Conservation (phyloP, 1,139 yeast genomes). For the Saccharomycopsis hybrid region DNA sequence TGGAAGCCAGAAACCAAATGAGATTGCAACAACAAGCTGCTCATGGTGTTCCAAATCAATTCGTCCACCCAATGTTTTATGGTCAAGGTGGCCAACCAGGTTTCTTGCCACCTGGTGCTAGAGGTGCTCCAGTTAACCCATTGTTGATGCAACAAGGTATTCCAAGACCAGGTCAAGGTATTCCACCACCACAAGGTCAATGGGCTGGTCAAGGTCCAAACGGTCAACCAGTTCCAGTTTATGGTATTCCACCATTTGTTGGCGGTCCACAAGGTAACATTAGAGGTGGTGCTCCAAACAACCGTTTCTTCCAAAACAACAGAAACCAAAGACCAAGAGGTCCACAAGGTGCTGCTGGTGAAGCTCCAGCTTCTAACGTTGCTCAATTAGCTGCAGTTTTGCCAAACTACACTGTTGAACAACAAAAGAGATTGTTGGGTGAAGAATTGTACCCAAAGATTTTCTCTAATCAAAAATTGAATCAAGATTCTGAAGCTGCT, state of each 20-base stretch:
- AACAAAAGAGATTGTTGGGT: conserved; percentile 95
- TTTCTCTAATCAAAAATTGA: conserved; percentile 75
- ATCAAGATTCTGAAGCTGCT: conserved; percentile 87
- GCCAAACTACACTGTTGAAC: conserved; percentile 69
- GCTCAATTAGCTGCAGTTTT: conserved; percentile 39
- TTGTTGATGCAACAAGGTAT: conserved; percentile 60
- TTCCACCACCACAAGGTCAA: conserved; percentile 64
- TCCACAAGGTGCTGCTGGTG: conserved; percentile 23
- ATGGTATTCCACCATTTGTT: conserved; percentile 78
- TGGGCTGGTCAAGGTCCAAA: conserved; percentile 69
- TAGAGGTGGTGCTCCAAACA: conserved; percentile 24
- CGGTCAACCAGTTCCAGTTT: conserved; percentile 74
- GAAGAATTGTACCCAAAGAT: conserved; percentile 96
- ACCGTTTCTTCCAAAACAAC: conserved; percentile 8
- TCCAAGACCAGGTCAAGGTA: conserved; percentile 60
- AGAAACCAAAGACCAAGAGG: conserved; percentile 17
- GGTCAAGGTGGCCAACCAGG: conserved; percentile 58
- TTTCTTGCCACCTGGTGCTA: conserved; percentile 71
- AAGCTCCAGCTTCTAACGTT: conserved; percentile 30
- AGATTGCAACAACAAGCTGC: conserved; percentile 90
- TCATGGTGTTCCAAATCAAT: conserved; percentile 91
- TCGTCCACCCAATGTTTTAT: conserved; percentile 93
- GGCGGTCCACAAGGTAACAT: conserved; percentile 42
- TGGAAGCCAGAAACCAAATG: conserved; percentile 97
- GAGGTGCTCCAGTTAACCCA: conserved; percentile 86